These are phyloP conservation scores for Penicillium manginii DNA, from an alignment of 495 filamentous ascomycete species.

Conservation along the genomic window DNA sequence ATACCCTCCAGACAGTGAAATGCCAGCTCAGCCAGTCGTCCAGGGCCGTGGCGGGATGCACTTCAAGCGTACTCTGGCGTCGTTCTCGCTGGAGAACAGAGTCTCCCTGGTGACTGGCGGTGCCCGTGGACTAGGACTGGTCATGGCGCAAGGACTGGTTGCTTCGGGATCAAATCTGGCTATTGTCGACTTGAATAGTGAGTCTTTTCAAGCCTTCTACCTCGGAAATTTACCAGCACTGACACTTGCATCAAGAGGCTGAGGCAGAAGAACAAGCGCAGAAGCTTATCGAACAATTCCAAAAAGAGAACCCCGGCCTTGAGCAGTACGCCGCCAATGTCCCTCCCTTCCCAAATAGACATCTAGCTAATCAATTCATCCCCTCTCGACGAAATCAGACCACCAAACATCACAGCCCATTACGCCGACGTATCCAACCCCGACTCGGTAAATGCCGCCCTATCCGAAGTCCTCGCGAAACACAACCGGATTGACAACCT, in stretches of 20 bases:
- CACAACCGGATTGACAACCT: constrained; percentile 88
- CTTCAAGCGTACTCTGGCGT: no score
- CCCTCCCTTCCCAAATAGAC: background rate
- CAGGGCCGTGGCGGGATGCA: no score
- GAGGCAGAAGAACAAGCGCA: constrained; percentile 79
- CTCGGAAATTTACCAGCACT: no score
- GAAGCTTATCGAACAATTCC: constrained; percentile 71
- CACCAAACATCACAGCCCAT: constrained; percentile 87
- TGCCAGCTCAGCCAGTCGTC: no score
- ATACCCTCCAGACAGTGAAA: no score
- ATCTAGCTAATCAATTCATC: background rate
- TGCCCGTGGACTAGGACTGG: no score
- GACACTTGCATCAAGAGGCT: constrained; percentile 58
- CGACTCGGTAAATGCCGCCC: constrained; percentile 67
- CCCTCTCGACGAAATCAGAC: constrained; percentile 38
- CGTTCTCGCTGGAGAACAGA: no score
- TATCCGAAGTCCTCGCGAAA: constrained; percentile 68
- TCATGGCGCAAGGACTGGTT: no score
- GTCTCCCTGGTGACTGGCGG: no score
- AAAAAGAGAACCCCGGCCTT: constrained; percentile 74
- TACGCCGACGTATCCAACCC: constrained; percentile 54
- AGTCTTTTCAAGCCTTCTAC: no score
- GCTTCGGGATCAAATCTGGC: no score
- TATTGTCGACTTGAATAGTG: no score
- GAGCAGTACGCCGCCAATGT: constrained; percentile 55